Evolutionary conservation across 2,329 filamentous ascomycete genomes (phyloP), one percentile per base, ranked within the genome.

Genomic region (Xylariaceae sp.): DNA sequence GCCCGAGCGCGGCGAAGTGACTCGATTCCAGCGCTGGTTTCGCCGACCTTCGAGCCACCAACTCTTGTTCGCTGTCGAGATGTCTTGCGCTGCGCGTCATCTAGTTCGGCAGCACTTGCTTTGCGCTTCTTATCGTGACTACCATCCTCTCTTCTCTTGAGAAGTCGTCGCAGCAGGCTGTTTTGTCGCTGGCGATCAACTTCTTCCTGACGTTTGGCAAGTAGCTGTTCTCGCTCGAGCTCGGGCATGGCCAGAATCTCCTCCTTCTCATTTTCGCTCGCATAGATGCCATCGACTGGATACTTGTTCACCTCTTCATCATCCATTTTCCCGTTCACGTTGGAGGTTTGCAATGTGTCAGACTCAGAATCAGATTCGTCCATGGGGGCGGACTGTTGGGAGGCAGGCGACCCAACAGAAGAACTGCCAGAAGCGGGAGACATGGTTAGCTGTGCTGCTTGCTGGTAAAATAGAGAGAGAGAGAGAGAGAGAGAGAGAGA

Each of bases 201-300:
- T 71, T 95, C 87, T 66, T 91, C 86, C 37, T 89, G 88, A 63
- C 95, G 91, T 65, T 96, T 90, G 19, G 92, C 93, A 6, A 99
- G 83, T 44, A 96, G 88, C 70, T 91, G 86, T 74, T 99, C 95
- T 60, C 93, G 89, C 70, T 96, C 88, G 49, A 98, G 88, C 76
- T 98, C 93, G 26, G 92, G 88, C 83, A 97, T 86, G 54, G 81
- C 84, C 82, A 95, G 87, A 60, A 99, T 95, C 49, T 89, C 81
- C 7, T 82, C 82, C 73, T 90, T 93, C 70, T 95, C 90, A 40
- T 85, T 81, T 44, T 86, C 80, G 63, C 85, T 89, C 66, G 85
- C 83, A 72, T 91, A 95, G 68, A 95, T 87, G 65, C 93, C 93
- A 63, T 99, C 95, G 60, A 96, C 83, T 0, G 93, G 92, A 70